These are phyloP conservation scores for Sporisorium sorghi DNA, from an alignment of 1,284 basidiomycete species.

Conservation along the genomic window DNA sequence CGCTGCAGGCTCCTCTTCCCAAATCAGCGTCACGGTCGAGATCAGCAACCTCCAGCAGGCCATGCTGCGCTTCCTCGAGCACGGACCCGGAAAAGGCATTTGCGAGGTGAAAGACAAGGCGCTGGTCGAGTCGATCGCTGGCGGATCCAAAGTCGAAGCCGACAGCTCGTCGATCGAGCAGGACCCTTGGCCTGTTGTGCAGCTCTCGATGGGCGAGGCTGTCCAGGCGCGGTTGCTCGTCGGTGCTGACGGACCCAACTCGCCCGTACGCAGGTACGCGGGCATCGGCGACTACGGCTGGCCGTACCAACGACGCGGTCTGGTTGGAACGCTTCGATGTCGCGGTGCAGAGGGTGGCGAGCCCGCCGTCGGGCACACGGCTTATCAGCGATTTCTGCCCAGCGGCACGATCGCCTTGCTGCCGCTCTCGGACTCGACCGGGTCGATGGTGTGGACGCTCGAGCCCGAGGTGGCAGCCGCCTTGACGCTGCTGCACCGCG, in stretches of 20 bases:
- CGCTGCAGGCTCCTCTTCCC: constrained; percentile 15
- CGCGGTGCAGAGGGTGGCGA: constrained; percentile 36
- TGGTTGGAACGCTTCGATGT: constrained; percentile 83
- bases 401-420: constrained; percentile 89
- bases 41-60: constrained; percentile 67
- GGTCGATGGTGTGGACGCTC: constrained; percentile 96
- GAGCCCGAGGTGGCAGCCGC: constrained; percentile 81
- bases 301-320: constrained; percentile 87
- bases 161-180: constrained; percentile 64
- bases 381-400: constrained; percentile 94
- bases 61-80: constrained; percentile 56
- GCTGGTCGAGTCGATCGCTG: constrained; percentile 76
- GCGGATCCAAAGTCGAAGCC: constrained; percentile 33
- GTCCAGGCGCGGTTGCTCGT: constrained; percentile 73
- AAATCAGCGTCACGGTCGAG: constrained; percentile 65
- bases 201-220: constrained; percentile 12
- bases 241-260: constrained; percentile 94
- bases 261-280: constrained; percentile 88
- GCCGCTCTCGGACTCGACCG: constrained; percentile 76
- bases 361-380: constrained; percentile 72
- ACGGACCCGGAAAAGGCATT: constrained; percentile 42
- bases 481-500: constrained; percentile 76
- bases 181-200: constrained; percentile 55
- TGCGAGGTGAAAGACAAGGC: constrained; percentile 76
- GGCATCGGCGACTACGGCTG: constrained; percentile 90